Conservation (phyloP, 1,284 basidiomycete genomes). For the Boletus semigastroideus region DNA sequence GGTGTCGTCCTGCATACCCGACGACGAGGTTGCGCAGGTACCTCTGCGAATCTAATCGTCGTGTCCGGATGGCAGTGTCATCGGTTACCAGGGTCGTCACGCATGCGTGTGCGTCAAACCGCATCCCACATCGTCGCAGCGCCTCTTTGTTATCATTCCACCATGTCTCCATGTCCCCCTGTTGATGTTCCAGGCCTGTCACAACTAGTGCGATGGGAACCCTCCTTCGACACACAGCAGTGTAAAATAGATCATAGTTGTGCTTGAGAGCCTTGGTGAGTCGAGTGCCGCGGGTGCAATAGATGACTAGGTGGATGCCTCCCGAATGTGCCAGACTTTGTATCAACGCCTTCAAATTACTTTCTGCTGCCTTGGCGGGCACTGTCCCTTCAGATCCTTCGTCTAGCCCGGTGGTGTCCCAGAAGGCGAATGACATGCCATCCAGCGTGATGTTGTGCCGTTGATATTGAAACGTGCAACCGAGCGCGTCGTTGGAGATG, state of each 20-base stretch:
- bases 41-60: not conserved
- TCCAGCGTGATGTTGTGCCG: not conserved
- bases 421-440: not conserved
- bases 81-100: conserved; percentile 2
- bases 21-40: not conserved
- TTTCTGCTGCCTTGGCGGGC: conserved; percentile 8
- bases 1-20: not conserved
- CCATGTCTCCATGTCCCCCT: conserved; percentile 2
- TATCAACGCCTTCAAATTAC: conserved; percentile 5
- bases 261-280: conserved; percentile 13
- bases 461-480: conserved; percentile 4
- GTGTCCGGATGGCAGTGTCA: not conserved
- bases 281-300: conserved; percentile 27
- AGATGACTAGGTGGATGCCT: conserved; percentile 35
- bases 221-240: conserved; percentile 11
- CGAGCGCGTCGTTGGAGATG: conserved; percentile 2
- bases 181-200: conserved; percentile 8
- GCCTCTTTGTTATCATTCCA: not conserved
- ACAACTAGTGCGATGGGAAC: conserved; percentile 23
- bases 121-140: not conserved
- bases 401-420: conserved; percentile 10
- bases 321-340: conserved; percentile 3
- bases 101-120: conserved; percentile 5
- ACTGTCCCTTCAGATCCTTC: conserved; percentile 10
- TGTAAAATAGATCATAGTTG: conserved; percentile 23